Evolutionary conservation across 2,329 filamentous ascomycete genomes (phyloP).

Genomic region (Claviceps purpurea): DNA sequence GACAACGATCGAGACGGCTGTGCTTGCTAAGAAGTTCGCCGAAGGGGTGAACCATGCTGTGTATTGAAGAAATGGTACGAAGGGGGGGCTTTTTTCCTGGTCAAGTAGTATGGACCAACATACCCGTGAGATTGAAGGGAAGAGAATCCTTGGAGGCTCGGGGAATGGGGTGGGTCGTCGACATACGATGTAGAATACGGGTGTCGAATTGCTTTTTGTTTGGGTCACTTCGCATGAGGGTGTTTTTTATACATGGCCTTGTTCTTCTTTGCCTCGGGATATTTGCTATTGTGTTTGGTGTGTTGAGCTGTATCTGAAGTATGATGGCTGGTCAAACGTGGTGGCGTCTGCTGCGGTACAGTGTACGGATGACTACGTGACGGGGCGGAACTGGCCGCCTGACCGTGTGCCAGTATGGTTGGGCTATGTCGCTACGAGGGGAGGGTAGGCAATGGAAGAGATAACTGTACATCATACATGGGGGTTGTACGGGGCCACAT

Average conservation of each 20-base stretch:
- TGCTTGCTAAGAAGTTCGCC: constrained; percentile 51
- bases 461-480: no score
- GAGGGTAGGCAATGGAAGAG: no score
- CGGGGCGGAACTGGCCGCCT: neutral
- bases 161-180: neutral
- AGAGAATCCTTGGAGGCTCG: neutral
- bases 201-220: constrained; percentile 4
- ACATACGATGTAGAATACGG: constrained; percentile 9
- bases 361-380: neutral
- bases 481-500: no score
- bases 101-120: constrained; percentile 2
- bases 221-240: constrained; percentile 4
- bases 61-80: neutral
- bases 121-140: constrained; percentile 5
- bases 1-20: constrained; percentile 89
- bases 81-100: neutral
- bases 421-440: no score
- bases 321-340: neutral
- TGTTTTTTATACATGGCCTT: constrained; percentile 3
- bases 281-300: neutral
- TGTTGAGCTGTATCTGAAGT: neutral
- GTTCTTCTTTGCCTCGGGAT: neutral
- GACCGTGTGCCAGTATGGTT: no score
- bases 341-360: neutral
- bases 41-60: constrained; percentile 2